phyloP scores from a whole-genome alignment of 1,284 basidiomycete species.

The Coniferiporia sulphurascens region DNA sequence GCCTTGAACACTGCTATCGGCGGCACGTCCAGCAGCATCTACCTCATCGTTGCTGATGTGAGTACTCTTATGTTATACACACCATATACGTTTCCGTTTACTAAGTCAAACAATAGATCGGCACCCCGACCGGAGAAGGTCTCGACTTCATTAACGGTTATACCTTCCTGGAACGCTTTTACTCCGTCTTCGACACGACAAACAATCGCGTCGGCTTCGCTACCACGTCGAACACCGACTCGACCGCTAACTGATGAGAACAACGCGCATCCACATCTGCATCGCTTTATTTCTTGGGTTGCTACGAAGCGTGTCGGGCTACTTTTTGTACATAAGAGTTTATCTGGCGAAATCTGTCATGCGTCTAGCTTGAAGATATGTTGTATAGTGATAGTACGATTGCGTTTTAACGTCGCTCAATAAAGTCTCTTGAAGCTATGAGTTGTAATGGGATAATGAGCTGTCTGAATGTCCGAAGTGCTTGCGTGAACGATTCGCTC shows the following conservation, averaged over 20 bases:
- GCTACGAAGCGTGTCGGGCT: too few relatives aligned
- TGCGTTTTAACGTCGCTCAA: too few relatives aligned
- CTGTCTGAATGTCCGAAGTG: too few relatives aligned
- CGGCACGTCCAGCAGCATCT: slow-evolving; percentile 11
- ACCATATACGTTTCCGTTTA: background rate
- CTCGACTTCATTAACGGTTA: slow-evolving; percentile 21
- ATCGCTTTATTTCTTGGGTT: too few relatives aligned
- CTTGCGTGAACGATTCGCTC: too few relatives aligned
- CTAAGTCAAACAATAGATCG: background rate
- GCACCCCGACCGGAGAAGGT: background rate
- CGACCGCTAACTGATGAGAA: background rate
- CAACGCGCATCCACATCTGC: too few relatives aligned
- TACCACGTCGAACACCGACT: slow-evolving; percentile 17
- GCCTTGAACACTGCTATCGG: slow-evolving; percentile 17
- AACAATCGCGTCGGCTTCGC: slow-evolving; percentile 20
- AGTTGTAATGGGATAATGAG: too few relatives aligned
- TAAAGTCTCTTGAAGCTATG: too few relatives aligned
- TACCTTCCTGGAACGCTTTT: slow-evolving; percentile 19
- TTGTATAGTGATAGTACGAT: too few relatives aligned
- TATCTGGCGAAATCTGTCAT: too few relatives aligned
- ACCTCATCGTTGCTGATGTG: slow-evolving; percentile 18
- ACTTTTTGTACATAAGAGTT: too few relatives aligned
- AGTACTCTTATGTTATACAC: background rate
- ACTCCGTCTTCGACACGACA: slow-evolving; percentile 19
- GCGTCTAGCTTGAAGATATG: too few relatives aligned